These are phyloP conservation scores for Trichoderma endophyticum DNA, from an alignment of 2,329 filamentous ascomycete genomes.

Conservation along the genomic window DNA sequence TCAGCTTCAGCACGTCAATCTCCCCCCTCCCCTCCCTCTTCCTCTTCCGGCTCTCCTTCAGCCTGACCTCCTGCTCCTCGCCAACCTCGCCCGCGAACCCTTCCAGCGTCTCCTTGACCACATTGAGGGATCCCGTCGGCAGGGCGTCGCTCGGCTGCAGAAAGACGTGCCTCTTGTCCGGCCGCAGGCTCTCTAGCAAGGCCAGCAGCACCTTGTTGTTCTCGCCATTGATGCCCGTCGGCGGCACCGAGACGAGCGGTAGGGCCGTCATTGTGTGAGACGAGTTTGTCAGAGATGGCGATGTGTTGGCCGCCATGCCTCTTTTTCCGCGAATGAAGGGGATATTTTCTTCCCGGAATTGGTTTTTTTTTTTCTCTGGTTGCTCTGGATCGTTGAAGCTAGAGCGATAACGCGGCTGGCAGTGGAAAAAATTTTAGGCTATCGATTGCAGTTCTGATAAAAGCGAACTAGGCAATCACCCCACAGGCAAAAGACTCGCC, in stretches of 20 bases:
- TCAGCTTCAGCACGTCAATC: constrained; percentile 64
- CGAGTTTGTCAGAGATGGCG: constrained; percentile 61
- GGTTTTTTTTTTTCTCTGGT: not conserved
- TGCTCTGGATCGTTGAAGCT: not conserved
- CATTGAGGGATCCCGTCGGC: constrained; percentile 65
- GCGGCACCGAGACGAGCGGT: constrained; percentile 42
- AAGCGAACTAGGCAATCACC: not conserved
- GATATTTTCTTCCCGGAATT: not conserved
- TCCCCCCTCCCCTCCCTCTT: constrained; percentile 58
- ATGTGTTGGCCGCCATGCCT: constrained; percentile 41
- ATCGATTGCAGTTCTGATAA: not conserved
- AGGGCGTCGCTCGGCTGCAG: constrained; percentile 69
- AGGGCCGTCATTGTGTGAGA: constrained; percentile 59
- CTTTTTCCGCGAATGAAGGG: not conserved
- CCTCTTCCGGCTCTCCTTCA: constrained; percentile 72
- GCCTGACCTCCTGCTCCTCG: constrained; percentile 65
- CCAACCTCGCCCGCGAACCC: constrained; percentile 71
- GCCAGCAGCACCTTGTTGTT: constrained; percentile 36
- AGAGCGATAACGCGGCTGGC: constrained; percentile 9
- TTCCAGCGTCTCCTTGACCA: constrained; percentile 79
- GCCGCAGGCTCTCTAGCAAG: constrained; percentile 55
- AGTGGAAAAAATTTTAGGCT: constrained; percentile 11
- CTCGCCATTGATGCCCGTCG: constrained; percentile 30
- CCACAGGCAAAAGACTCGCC: not conserved
- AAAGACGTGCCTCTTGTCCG: constrained; percentile 67